Evolutionary conservation across 371 early-diverging fungal genomes (phyloP), one percentile per base, ranked within the genome.

Genomic region (Umbelopsis sp.): DNA sequence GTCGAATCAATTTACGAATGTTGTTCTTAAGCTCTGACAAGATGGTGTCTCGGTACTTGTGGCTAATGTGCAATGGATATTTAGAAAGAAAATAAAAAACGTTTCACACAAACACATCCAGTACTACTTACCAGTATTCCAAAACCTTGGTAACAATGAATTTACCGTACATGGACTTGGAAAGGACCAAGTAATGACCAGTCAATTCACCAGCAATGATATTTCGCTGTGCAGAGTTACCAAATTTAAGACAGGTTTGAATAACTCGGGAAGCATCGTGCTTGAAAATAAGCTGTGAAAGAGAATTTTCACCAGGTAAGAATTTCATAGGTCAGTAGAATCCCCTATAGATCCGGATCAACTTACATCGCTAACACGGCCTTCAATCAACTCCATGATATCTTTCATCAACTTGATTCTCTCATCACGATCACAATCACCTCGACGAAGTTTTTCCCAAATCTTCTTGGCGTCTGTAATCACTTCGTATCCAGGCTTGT

Each of bases 261-360:
- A 98, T 87, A 35, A 97, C 89, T 72, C 98, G 91, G n/a, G 92
- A 91, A 71, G 95, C 92, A 74, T 98, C 98, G 85, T 96, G 97
- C 80, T 96, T 96, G 84, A 97, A 96, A 76, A 94, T 91, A 50
- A 97, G 77, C 84, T 92, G 57, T 35, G 6, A 35, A 41, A 57
- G 18, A 9, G 24, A 25, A 53, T 4, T 45, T 48, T 48, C 6
- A 6, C 7, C 20, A 10, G 16, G 57, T 57, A n/a, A 57, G 18
- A 25, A 22, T 22, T 22, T 22, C 22, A 22, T 22, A 22, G 22
- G 22, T 22, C 22, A 22, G 0, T 22, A 22, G 22, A 22, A 22
- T 22, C 22, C 22, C 22, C 0, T 22, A 22, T 22, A 22, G 22
- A 22, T 22, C 22, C 22, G 22, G 25, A 9, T 29, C n/a, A 69